These are phyloP conservation scores for Trichoderma parareesei DNA, from an alignment of 495 filamentous ascomycete species.

Conservation along the genomic window DNA sequence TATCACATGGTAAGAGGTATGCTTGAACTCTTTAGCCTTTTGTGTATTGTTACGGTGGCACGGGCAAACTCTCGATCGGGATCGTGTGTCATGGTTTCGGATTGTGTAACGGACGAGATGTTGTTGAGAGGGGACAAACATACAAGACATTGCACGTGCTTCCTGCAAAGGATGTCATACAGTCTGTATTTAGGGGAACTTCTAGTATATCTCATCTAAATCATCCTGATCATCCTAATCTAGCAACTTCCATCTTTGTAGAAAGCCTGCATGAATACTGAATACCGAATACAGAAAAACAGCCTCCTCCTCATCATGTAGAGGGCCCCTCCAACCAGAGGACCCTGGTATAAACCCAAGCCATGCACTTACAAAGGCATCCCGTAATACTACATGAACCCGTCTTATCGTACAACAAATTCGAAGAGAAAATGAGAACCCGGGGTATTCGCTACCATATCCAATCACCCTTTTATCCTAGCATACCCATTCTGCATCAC, in stretches of 20 bases:
- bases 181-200: too few species aligned
- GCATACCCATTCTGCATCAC: constrained; percentile 1
- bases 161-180: too few species aligned
- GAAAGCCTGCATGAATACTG: too few species aligned
- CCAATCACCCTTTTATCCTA: constrained; percentile 4
- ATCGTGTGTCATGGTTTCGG: not conserved
- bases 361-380: too few species aligned
- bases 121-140: not conserved
- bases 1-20: not conserved
- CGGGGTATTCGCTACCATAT: constrained; percentile 7
- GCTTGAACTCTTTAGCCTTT: not conserved
- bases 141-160: too few species aligned
- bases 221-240: too few species aligned
- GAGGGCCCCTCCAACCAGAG: too few species aligned
- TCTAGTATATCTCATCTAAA: too few species aligned
- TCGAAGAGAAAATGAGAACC: not conserved
- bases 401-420: constrained; percentile 1
- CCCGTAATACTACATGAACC: not conserved
- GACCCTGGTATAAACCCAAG: too few species aligned
- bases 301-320: too few species aligned
- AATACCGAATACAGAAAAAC: too few species aligned
- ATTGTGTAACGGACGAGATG: not conserved
- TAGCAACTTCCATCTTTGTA: too few species aligned
- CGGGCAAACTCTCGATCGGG: not conserved
- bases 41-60: not conserved